These are phyloP conservation scores for Calocera viscosa DNA, from an alignment of 768 basidiomycete species.

Conservation along the genomic window DNA sequence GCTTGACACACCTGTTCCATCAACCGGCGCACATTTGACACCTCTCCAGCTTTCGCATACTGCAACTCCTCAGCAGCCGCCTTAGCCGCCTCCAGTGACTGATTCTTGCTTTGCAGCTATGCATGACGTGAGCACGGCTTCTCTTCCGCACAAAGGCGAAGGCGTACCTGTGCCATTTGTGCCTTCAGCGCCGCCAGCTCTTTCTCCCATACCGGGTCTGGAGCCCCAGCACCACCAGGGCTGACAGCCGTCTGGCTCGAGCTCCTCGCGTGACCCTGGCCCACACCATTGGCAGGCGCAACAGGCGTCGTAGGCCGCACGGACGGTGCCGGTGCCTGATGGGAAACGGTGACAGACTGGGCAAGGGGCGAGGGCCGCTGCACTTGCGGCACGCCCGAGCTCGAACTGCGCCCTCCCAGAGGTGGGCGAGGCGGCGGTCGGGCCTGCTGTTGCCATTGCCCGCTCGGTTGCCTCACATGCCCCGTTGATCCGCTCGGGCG, in stretches of 20 bases:
- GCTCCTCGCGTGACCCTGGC: neutral
- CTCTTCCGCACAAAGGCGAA: neutral
- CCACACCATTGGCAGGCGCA: neutral
- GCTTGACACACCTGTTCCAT: neutral
- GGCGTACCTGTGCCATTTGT: neutral
- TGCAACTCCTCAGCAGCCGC: neutral
- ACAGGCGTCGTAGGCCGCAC: constrained; percentile 1
- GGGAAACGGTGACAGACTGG: neutral
- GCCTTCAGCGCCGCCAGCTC: neutral
- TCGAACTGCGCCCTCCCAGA: neutral
- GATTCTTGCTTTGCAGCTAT: neutral
- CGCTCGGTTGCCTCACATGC: neutral
- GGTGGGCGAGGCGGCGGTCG: neutral
- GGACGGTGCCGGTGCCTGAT: neutral
- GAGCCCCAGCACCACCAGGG: neutral
- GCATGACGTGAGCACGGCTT: neutral
- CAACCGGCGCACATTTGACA: neutral
- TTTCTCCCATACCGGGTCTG: neutral
- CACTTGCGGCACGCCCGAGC: neutral
- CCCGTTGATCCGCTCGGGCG: neutral
- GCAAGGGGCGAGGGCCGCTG: neutral
- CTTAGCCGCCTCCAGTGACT: neutral
- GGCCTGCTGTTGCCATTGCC: neutral
- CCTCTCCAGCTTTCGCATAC: neutral
- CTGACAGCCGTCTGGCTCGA: constrained; percentile 7